Conservation (phyloP, 306 rosid species). For the Biancaea sappan region DNA sequence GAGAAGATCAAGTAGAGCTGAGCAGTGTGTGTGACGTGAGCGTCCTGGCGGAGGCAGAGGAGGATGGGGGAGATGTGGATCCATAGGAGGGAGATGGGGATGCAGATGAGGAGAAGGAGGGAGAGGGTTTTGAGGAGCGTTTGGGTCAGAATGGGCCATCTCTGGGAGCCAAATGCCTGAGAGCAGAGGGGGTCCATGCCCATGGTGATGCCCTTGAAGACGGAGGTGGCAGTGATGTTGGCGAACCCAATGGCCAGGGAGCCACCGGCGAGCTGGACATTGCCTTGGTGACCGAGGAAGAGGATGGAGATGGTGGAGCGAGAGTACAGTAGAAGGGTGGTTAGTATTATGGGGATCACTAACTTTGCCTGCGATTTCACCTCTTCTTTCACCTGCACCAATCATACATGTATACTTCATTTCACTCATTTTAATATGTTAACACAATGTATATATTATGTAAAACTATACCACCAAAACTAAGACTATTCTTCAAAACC, state of each 20-base stretch:
- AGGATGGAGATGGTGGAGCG: slow-evolving; percentile 76
- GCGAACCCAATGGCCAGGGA: slow-evolving; percentile 83
- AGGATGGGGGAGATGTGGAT: slow-evolving; percentile 69
- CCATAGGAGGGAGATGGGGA: slow-evolving; percentile 78
- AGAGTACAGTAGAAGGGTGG: slow-evolving; percentile 65
- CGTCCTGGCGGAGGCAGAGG: slow-evolving; percentile 78
- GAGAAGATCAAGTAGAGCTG: slow-evolving; percentile 72
- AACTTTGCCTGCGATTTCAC: slow-evolving; percentile 54
- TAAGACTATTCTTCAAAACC: no score
- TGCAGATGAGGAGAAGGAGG: slow-evolving; percentile 71
- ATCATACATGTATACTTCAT: not conserved
- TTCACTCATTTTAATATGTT: no score
- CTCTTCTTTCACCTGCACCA: slow-evolving; percentile 78
- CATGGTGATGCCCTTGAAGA: slow-evolving; percentile 70
- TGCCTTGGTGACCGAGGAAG: slow-evolving; percentile 82
- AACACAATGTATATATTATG: no score
- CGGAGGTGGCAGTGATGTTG: slow-evolving; percentile 75
- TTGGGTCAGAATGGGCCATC: slow-evolving; percentile 70
- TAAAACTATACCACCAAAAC: no score
- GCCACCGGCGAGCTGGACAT: slow-evolving; percentile 83
- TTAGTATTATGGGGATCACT: slow-evolving; percentile 71
- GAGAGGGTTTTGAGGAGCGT: slow-evolving; percentile 64
- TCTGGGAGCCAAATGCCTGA: slow-evolving; percentile 88
- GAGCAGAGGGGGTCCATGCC: slow-evolving; percentile 99
- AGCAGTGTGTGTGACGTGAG: slow-evolving; percentile 66